A percentile compares a stretch with the other conserved stretches of the same genome.
Conservation (phyloP, 768 basidiomycete genomes). For the Xerocomus brunneocitrinus region DNA sequence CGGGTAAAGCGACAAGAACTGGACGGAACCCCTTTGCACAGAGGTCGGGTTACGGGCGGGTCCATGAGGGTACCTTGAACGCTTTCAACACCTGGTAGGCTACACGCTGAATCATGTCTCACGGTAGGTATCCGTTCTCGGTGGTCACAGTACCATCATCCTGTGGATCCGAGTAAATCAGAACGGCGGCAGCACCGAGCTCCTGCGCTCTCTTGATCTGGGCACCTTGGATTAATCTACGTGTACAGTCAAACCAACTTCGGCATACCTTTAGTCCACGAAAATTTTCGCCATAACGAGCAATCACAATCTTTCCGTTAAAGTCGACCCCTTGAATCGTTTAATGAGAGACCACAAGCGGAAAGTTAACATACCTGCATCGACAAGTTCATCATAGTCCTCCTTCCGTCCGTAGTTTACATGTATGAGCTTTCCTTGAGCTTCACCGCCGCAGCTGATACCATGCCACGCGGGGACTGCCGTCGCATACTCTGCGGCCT, state of each 20-base stretch:
- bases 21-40: constrained; percentile 83
- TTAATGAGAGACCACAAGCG: neutral
- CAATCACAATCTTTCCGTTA: constrained; percentile 72
- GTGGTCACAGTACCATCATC: constrained; percentile 82
- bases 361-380: constrained; percentile 33
- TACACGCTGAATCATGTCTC: constrained; percentile 14
- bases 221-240: constrained; percentile 21
- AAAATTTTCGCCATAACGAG: constrained; percentile 73
- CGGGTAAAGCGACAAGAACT: constrained; percentile 62
- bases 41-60: constrained; percentile 83
- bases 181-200: constrained; percentile 70
- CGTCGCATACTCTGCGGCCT: constrained; percentile 51
- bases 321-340: constrained; percentile 51
- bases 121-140: constrained; percentile 70
- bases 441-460: constrained; percentile 61
- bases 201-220: constrained; percentile 85
- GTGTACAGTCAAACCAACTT: constrained; percentile 3
- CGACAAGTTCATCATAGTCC: constrained; percentile 60
- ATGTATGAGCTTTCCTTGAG: constrained; percentile 53
- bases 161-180: constrained; percentile 85
- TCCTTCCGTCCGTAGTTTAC: constrained; percentile 54
- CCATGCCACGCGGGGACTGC: constrained; percentile 70
- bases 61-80: constrained; percentile 53
- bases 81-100: neutral
- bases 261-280: constrained; percentile 81